Evolutionary conservation across 441 rosid species (phyloP).

Genomic region (Pelargonium cotyledonis): DNA sequence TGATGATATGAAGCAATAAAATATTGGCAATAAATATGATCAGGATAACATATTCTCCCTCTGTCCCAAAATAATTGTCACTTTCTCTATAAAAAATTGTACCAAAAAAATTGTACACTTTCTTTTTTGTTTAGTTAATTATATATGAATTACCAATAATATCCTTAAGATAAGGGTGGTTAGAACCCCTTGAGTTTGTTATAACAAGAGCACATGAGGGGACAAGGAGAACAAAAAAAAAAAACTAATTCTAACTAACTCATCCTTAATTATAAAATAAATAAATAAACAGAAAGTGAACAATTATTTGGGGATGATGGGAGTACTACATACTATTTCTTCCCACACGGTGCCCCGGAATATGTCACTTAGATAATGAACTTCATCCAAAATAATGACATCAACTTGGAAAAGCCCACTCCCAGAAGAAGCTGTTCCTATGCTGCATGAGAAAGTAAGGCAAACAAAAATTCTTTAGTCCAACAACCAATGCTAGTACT

Average conservation of each 20-base stretch:
- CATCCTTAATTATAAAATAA: too few species aligned
- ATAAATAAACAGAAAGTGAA: neutral
- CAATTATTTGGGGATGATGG: too few species aligned
- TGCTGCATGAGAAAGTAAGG: constrained; percentile 43
- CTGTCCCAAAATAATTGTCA: too few species aligned
- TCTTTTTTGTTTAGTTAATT: too few species aligned
- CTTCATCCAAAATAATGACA: constrained; percentile 90
- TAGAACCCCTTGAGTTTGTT: too few species aligned
- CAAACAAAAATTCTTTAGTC: constrained; percentile 15
- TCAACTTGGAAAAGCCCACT: constrained; percentile 85
- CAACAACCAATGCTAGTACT: constrained; percentile 9
- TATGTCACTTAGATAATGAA: constrained; percentile 92
- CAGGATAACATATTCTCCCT: neutral
- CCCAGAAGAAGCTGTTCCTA: constrained; percentile 82
- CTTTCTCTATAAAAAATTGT: too few species aligned
- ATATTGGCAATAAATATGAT: constrained; percentile 10
- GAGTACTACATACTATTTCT: constrained; percentile 68
- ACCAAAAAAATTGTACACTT: too few species aligned
- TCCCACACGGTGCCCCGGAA: constrained; percentile 99
- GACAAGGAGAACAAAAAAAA: too few species aligned
- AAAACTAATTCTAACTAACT: too few species aligned
- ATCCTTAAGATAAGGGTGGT: too few species aligned
- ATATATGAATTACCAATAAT: too few species aligned
- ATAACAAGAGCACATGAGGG: too few species aligned
- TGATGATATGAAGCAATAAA: constrained; percentile 1